Evolutionary conservation across 768 basidiomycete species (phyloP).

Genomic region (Agrocybe praecox): DNA sequence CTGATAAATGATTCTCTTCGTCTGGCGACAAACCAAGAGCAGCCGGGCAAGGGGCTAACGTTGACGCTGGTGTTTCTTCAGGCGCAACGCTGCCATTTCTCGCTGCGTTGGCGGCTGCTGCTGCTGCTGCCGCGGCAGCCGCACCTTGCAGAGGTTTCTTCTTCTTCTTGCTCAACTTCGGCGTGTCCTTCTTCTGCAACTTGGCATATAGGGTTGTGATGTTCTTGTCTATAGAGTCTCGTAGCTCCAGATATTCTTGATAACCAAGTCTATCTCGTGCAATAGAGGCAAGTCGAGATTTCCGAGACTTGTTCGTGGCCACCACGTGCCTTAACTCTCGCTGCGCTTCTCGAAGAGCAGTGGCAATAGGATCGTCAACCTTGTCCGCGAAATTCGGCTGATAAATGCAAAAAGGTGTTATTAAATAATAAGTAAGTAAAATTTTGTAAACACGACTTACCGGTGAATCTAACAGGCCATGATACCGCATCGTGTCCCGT

Average conservation of each 20-base stretch:
- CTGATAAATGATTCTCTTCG: slow-evolving; percentile 61
- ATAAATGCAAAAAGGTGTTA: not conserved
- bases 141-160: slow-evolving; percentile 45
- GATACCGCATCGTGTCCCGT: slow-evolving; percentile 75
- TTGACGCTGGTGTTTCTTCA: slow-evolving; percentile 32
- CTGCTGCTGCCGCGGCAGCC: slow-evolving; percentile 24
- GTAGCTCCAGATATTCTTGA: slow-evolving; percentile 85
- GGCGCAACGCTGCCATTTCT: slow-evolving; percentile 29
- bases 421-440: not conserved
- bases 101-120: slow-evolving; percentile 28
- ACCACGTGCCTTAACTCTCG: slow-evolving; percentile 75
- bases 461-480: slow-evolving; percentile 68
- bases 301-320: slow-evolving; percentile 83
- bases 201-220: slow-evolving; percentile 76
- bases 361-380: slow-evolving; percentile 93
- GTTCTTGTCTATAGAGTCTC: slow-evolving; percentile 87
- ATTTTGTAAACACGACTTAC: slow-evolving; percentile 46
- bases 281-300: slow-evolving; percentile 67
- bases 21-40: slow-evolving; percentile 71
- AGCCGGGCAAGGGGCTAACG: slow-evolving; percentile 66
- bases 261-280: slow-evolving; percentile 89
- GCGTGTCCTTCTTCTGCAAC: slow-evolving; percentile 79
- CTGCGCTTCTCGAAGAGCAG: slow-evolving; percentile 88
- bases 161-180: slow-evolving; percentile 82
- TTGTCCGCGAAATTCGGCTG: slow-evolving; percentile 77